Base-by-base conservation (phyloP, 2,329 filamentous ascomycete genomes). In the Pseudocercospora musae region DNA sequence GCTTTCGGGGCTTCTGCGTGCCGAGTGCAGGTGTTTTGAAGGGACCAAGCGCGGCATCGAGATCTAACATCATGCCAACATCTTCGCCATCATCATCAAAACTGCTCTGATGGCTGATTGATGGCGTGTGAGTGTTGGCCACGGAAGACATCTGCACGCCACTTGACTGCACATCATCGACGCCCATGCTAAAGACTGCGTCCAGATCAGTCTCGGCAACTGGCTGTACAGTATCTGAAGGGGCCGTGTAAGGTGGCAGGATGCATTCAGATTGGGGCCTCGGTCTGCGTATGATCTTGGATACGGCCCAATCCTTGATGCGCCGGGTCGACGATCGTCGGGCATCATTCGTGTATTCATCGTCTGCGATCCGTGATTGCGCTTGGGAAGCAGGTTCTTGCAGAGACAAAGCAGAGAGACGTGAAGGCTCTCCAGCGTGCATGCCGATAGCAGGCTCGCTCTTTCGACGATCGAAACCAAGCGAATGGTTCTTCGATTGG, bases 41-140 rank as follows among this genome's bases (percentile, higher is more conserved):
- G 0, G 94, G 92, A 1, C 92, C 93, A 1, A 98, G 83, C 25
- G 94, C 95, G 18, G 93, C 94, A 78, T 99, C 95, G 46, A 99
- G 80, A 75, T 99, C 95, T 66, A 99, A 96, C 75, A 97, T 89
- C 7, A 90, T 88, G 71, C 87, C 91, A 2, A 85, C 75, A 62
- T 96, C 91, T n/a, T 66, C 56, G 29, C 59, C 66, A 37, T 60
- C 55, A 49, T 23, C 57, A 10, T 61, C 59, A 27, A 53, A 59
- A 27, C 53, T 62, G 52, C 63, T 66, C 13, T 58, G 58, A 37
- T 64, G 50, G 54, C 46, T 58, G 18, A 62, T 33, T 7, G 54
- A 49, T 4, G 63, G 63, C 15, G 57, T 29, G 21, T 58, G 46
- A n/a, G 59, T 55, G 48, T 63, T 60, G 15, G 63, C 49, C 11